Evolutionary conservation across 163 green algal genomes (phyloP).

Genomic region (Chlorella variabilis): DNA sequence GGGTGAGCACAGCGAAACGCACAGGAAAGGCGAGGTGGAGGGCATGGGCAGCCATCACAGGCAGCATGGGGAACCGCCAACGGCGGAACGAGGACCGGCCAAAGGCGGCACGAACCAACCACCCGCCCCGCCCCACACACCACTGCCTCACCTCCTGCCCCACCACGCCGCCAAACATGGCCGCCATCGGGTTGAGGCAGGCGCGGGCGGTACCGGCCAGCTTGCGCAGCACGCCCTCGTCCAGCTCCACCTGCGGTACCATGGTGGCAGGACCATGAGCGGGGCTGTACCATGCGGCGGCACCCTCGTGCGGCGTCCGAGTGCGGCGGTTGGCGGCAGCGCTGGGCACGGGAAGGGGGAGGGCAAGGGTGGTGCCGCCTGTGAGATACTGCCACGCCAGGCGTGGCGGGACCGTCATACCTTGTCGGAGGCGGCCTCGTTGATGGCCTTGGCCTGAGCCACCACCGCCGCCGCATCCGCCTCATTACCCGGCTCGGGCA

Average conservation of each 20-base stretch:
- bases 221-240: slow-evolving; percentile 73
- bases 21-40: background rate
- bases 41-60: background rate
- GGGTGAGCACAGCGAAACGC: no score
- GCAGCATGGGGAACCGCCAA: no score
- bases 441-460: slow-evolving; percentile 63
- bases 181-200: slow-evolving; percentile 94
- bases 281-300: background rate
- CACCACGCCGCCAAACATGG: slow-evolving; percentile 97
- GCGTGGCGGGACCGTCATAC: no score
- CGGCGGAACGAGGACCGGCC: no score
- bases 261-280: background rate
- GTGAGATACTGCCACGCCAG: no score
- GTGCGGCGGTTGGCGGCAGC: background rate
- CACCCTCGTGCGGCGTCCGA: no score
- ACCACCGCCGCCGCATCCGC: slow-evolving; percentile 82
- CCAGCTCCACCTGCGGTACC: slow-evolving; percentile 57
- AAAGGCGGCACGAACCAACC: no score
- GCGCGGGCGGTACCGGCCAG: slow-evolving; percentile 72
- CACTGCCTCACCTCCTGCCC: slow-evolving; percentile 94
- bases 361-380: no score
- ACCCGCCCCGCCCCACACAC: no score
- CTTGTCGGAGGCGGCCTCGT: slow-evolving; percentile 55
- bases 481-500: slow-evolving; percentile 67
- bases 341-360: background rate